Evolutionary conservation across 305 asterid genomes (phyloP).

Genomic region (Fraxinus ornus): DNA sequence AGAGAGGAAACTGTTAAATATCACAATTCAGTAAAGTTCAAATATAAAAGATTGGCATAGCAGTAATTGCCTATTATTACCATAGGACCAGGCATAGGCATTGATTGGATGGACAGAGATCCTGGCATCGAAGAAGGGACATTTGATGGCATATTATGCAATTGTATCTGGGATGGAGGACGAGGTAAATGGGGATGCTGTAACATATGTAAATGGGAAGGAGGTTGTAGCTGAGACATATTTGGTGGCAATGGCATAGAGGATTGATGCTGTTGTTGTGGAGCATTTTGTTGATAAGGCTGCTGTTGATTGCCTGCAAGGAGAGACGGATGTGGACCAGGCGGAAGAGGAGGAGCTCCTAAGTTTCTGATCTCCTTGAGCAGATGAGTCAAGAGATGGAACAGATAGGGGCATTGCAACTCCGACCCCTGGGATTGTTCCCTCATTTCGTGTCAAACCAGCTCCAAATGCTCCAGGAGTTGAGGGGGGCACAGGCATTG

Average conservation of each 20-base stretch:
- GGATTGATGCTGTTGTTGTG: constrained; percentile 60
- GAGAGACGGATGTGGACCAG: constrained; percentile 98
- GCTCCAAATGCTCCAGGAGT: constrained; percentile 85
- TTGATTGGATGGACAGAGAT: constrained; percentile 43
- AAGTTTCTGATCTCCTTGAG: constrained; percentile 80
- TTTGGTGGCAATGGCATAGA: constrained; percentile 61
- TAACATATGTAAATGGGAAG: constrained; percentile 66
- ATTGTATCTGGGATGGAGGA: constrained; percentile 76
- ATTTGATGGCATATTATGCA: constrained; percentile 50
- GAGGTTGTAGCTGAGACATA: constrained; percentile 69
- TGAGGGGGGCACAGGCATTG: constrained; percentile 64
- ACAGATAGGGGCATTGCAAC: constrained; percentile 94
- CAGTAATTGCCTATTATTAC: constrained; percentile 32
- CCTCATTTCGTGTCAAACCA: constrained; percentile 82
- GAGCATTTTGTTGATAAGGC: constrained; percentile 73
- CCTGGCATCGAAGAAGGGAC: constrained; percentile 72
- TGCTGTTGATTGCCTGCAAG: constrained; percentile 72
- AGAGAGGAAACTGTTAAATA: background rate
- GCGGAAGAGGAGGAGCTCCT: constrained; percentile 92
- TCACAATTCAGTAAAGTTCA: background rate
- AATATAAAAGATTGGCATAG: background rate
- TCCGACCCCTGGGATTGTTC: constrained; percentile 97
- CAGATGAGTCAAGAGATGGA: constrained; percentile 63
- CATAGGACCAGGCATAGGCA: constrained; percentile 72
- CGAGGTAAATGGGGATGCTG: constrained; percentile 82